A percentile compares a stretch with the other conserved stretches of the same genome.
Conservation (phyloP, 139 green algal genomes). For the Chlorella sorokiniana region DNA sequence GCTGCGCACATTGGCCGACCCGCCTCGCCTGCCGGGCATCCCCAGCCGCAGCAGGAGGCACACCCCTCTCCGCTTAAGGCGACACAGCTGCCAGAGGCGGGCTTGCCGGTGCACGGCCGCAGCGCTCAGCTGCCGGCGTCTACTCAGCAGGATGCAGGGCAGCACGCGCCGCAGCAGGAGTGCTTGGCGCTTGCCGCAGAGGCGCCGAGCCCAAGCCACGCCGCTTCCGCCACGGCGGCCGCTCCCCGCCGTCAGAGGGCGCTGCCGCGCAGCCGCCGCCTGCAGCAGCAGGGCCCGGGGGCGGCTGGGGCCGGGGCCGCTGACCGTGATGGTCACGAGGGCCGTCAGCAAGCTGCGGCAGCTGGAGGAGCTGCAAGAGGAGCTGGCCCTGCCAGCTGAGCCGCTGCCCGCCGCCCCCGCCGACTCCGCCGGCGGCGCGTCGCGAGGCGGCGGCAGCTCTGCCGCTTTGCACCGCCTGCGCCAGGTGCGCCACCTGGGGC, state of each 20-base stretch:
- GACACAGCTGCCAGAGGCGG: too few species aligned
- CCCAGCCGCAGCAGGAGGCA: too few species aligned
- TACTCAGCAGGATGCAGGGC: background rate
- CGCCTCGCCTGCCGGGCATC: too few species aligned
- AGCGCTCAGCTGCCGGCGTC: too few species aligned
- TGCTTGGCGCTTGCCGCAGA: too few species aligned
- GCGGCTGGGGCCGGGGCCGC: background rate
- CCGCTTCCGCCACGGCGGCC: too few species aligned
- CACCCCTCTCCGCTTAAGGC: too few species aligned
- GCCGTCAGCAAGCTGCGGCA: conserved; percentile 29
- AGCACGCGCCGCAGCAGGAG: background rate
- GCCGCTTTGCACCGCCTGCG: too few species aligned
- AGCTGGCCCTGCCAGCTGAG: background rate
- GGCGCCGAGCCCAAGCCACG: too few species aligned
- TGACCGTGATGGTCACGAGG: background rate
- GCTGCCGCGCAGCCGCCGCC: background rate
- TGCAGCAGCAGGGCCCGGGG: background rate
- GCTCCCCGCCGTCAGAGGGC: background rate
- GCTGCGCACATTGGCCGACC: too few species aligned
- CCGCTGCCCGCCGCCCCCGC: background rate
- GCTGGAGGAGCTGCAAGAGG: conserved; percentile 17
- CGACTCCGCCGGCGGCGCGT: background rate
- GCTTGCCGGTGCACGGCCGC: too few species aligned
- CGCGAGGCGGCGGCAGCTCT: too few species aligned
- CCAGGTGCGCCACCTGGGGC: background rate